Base-by-base conservation (phyloP, 164 flowering plant species). In the Stephania yunnanensis region DNA sequence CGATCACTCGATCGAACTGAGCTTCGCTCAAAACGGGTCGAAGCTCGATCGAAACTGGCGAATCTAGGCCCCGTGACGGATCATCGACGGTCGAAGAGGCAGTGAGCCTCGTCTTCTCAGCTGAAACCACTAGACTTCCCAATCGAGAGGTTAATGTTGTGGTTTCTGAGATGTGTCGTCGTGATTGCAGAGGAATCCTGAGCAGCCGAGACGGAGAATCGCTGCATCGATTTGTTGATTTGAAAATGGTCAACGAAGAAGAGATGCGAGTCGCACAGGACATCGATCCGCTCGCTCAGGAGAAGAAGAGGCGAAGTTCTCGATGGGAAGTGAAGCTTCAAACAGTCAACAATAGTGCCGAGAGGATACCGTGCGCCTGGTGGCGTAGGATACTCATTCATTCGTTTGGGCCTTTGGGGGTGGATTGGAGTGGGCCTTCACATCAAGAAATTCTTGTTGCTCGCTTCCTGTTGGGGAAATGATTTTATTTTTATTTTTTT, bases 1-100 rank as follows among this genome's bases (percentile, higher is more conserved):
- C 87, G 6, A 90, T 46, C 36, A 86, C 80, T 22, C 86, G 85
- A 83, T 90, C 91, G 77, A 90, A 92, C 83, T 87, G 87, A 78
- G 29, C 78, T 81, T 90, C 97, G 71, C 84, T 80, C 30, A 79
- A 74, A 73, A 92, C 84, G 13, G 84, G 85, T 69, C 71, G 68
- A 10, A 90, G 83, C 74, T 84, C 86, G n/a, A 92, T 74, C 64
- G 92, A 85, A 25, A 78, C 77, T 1, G 92, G 97, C 13, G 81
- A 76, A 74, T 90, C 89, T 36, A 84, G 77, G 61, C 75, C 81
- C 42, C 75, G 80, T 17, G 75, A 17, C 46, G 81, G 29, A 65
- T 83, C 85, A 48, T 81, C 87, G 78, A 75, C 81, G 46, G 58
- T 77, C 72, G 44, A 52, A 80, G 44, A 52, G 79, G 81, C 85